Base-by-base conservation (phyloP, 345 rosid species). In the Rubroshorea leprosula region DNA sequence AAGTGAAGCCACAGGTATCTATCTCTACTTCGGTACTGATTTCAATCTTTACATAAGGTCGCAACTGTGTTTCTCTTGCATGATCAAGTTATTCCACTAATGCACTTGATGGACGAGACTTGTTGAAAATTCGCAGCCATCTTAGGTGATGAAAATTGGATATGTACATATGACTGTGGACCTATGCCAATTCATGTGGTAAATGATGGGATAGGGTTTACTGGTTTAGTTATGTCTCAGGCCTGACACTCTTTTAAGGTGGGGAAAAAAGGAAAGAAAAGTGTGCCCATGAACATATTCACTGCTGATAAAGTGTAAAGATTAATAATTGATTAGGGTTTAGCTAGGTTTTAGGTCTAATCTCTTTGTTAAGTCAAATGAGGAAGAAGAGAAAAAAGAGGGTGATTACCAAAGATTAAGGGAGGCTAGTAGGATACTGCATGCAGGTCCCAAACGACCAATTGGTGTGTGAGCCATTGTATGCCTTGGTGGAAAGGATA, bases 1-100 rank as follows among this genome's bases (percentile, higher is more conserved):
- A 83, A 75, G 83, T 83, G 26, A 83, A 83, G 69, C 81, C 81
- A 10, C 85, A 80, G 82, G 87, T 79, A 70, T 25, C 19, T 41
- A 19, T 46, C 0, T 53, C 12, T 10, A 35, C 12, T 35, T 35
- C 12, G 41, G 12, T 35, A 35, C 41, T 35, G 12, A 13, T 35
- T 35, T 8, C 41, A 8, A 8, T 35, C 9, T 35, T 35, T 35
- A 3, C 12, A 35, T 35, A 1, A n/a, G n/a, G n/a, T n/a, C n/a
- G n/a, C n/a, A n/a, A n/a, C n/a, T n/a, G n/a, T n/a, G n/a, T n/a
- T n/a, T n/a, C 41, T 13, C 12, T 35, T 35, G 7, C 12, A 35
- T 13, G 1, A 8, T 35, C 41, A 35, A 35, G 41, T 35, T 35
- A 2, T 35, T 35, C 7, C 12, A 13, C 41, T 35, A 35, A 35